A percentile compares a stretch with the other conserved stretches of the same genome.
phyloP scores from a whole-genome alignment of 73 alveolate species.

The Tetrahymena thermophila region DNA sequence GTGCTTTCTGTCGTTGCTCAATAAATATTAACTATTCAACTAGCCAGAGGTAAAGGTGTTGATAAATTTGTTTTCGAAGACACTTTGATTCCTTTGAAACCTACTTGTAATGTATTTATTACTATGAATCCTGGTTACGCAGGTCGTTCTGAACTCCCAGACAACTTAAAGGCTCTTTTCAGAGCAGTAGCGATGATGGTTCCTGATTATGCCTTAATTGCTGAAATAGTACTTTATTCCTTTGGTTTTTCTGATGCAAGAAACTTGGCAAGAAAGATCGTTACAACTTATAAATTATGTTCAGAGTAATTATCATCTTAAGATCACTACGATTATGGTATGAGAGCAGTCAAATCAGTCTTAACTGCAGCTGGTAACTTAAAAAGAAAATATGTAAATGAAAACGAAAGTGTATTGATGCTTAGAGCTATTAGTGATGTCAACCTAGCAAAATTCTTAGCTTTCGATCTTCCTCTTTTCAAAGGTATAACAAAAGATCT shows the following conservation, averaged over 20 bases:
- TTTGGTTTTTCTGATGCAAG: constrained; percentile 70
- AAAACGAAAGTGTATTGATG: constrained; percentile 61
- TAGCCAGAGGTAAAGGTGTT: constrained; percentile 68
- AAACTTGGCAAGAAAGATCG: constrained; percentile 61
- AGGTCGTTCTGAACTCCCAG: constrained; percentile 98
- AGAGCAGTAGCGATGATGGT: constrained; percentile 97
- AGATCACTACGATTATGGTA: constrained; percentile 77
- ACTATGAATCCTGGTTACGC: constrained; percentile 99
- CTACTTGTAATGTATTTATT: constrained; percentile 91
- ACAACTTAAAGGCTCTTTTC: constrained; percentile 89
- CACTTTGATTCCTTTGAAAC: constrained; percentile 53
- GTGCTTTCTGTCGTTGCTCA: constrained; percentile 87
- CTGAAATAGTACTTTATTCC: constrained; percentile 75
- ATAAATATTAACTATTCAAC: constrained; percentile 66
- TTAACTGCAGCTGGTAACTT: constrained; percentile 66
- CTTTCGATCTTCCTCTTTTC: constrained; percentile 63
- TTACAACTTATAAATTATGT: constrained; percentile 60
- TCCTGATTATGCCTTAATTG: constrained; percentile 92
- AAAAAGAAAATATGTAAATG: constrained; percentile 50
- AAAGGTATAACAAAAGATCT: constrained; percentile 62
- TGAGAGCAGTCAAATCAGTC: constrained; percentile 68
- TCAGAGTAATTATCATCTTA: constrained; percentile 79
- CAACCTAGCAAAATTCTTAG: constrained; percentile 59
- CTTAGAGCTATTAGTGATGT: constrained; percentile 64
- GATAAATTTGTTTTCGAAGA: constrained; percentile 81